phyloP scores from a whole-genome alignment of 2,329 filamentous ascomycete species.

The Cercospora sesami region DNA sequence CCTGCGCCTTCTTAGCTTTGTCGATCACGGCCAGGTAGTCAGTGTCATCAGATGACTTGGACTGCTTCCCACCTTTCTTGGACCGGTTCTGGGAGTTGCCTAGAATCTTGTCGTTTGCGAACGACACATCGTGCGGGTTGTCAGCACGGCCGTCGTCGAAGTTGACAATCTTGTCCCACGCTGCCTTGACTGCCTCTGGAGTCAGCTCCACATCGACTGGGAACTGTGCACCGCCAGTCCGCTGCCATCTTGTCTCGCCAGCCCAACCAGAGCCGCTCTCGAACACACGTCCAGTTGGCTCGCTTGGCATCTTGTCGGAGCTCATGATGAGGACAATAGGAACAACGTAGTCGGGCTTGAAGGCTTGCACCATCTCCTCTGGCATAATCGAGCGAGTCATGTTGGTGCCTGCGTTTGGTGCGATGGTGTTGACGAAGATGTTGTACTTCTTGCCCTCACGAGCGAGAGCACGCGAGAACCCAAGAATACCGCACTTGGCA shows the following conservation, averaged over 20 bases:
- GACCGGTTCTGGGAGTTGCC: conserved; percentile 82
- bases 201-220: conserved; percentile 79
- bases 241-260: conserved; percentile 91
- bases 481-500: conserved; percentile 72
- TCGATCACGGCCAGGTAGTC: conserved; percentile 73
- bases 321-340: conserved; percentile 86
- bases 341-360: conserved; percentile 98
- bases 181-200: conserved; percentile 76
- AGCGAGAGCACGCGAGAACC: conserved; percentile 89
- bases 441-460: conserved; percentile 95
- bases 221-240: conserved; percentile 85
- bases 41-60: conserved; percentile 26
- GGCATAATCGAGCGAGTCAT: conserved; percentile 95
- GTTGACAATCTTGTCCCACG: conserved; percentile 76
- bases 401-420: conserved; percentile 91
- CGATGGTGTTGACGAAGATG: conserved; percentile 97
- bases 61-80: conserved; percentile 55
- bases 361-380: conserved; percentile 95
- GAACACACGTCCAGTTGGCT: conserved; percentile 83
- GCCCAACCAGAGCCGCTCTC: conserved; percentile 96
- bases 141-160: conserved; percentile 88
- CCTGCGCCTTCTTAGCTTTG: conserved; percentile 69
- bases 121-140: conserved; percentile 75
- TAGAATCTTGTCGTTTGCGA: conserved; percentile 76
- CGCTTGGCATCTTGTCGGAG: conserved; percentile 75